Evolutionary conservation across 2,329 filamentous ascomycete genomes (phyloP), one percentile per base, ranked within the genome.

Genomic region (Tolypocladium amazonense): DNA sequence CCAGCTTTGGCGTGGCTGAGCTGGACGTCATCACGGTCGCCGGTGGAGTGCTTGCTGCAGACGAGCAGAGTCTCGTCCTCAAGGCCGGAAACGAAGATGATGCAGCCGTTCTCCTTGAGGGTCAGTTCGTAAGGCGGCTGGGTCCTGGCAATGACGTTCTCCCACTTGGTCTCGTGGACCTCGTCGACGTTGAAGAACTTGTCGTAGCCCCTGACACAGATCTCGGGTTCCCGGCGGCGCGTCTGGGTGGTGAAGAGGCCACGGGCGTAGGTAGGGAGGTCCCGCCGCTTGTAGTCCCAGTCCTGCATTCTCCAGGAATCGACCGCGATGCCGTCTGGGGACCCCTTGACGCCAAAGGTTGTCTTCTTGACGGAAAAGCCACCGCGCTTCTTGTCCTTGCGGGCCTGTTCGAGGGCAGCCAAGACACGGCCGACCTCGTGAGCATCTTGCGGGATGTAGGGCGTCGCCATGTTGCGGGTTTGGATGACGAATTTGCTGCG

Each of bases 31-130:
- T 74, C 75, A n/a, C 93, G 84, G 30, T 84, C 79, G 8, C 94
- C 94, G 0, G 92, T 97, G 0, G 94, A 97, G 73, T 99, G 94
- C 71, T 99, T 99, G 80, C 93, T 97, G 82, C 93, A 97, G n/a
- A 99, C 92, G 9, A 99, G 79, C 12, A 99, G 79, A 1, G 90
- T 91, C 41, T 85, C 92, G 68, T 97, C 92, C 68, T 95, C 90
- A 27, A 99, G 79, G 18, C 92, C 94, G 20, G 92, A 88, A 53
- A 99, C 86, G 77, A 99, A 99, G 66, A 99, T 97, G 73, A 99
- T 99, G 74, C 94, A 99, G n/a, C 94, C 94, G 69, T 99, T 99
- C 75, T 99, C 94, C 76, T 99, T 99, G 58, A 97, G 85, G 60
- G 92, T 97, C 59, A 99, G 78, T 75, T 99, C 94, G 68, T 97